Percentiles rank a stretch among this genome's conserved stretches.
phyloP scores from a whole-genome alignment of 192 early-diverging fungal genomes.

The Coemansia umbellata region DNA sequence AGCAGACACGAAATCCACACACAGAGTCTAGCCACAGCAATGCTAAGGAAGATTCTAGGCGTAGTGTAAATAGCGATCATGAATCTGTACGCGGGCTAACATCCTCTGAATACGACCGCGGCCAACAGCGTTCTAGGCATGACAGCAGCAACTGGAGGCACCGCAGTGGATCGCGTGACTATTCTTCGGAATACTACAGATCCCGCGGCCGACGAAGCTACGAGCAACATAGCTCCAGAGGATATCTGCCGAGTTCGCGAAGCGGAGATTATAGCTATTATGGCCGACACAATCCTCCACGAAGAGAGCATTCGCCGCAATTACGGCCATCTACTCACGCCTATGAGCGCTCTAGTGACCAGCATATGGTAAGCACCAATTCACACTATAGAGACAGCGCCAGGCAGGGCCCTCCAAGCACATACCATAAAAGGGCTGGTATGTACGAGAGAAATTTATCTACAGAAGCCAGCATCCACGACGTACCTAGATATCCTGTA shows the following conservation, averaged over 20 bases:
- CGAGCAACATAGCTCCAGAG: background rate
- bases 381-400: background rate
- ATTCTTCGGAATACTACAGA: background rate
- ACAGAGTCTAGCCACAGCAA: slow-evolving; percentile 6
- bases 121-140: slow-evolving; percentile 1
- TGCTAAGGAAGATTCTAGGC: background rate
- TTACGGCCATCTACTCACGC: background rate
- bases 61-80: background rate
- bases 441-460: background rate
- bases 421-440: background rate
- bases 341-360: too few species aligned
- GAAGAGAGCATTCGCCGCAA: background rate
- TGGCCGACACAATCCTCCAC: background rate
- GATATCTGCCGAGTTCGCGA: background rate
- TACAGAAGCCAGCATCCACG: background rate
- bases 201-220: background rate
- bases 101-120: background rate
- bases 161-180: background rate
- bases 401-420: background rate
- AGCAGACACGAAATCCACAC: background rate
- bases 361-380: background rate
- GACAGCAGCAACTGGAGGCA: slow-evolving; percentile 6
- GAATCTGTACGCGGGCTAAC: background rate
- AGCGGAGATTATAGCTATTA: background rate
- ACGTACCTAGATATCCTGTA: background rate